Base-by-base conservation (phyloP, 2,329 filamentous ascomycete species). In the Thelonectria olida region DNA sequence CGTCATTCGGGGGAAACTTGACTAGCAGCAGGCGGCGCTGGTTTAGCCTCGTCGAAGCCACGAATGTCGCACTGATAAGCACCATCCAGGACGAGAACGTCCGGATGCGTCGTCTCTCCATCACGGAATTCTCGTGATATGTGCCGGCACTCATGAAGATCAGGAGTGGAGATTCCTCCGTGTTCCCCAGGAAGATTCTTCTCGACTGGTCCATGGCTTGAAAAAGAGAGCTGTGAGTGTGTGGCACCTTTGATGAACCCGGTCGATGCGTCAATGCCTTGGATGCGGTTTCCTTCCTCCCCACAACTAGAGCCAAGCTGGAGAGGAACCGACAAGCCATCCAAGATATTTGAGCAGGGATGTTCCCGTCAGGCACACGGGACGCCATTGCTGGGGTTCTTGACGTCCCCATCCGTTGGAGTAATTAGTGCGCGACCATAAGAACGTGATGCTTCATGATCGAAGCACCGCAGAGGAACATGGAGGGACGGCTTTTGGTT, bases 201-300 rank as follows among this genome's bases (percentile, higher is more conserved):
- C 38, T 45, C 27, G 20, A 51, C 22, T 55, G 12, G 38, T 49
- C 42, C 44, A 48, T 31, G 27, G 44, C 25, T 56, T 17, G 61
- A 50, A 15, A 44, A 50, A 55, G 38, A 61, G 15, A 45, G 39
- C 47, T 49, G 41, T 54, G 23, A 61, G 57, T 61, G 62, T 63
- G 65, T 62, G 59, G 62, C 65, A 63, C 62, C 59, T 54, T 63
- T 59, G 58, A 61, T 48, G 57, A 64, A 64, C 72, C 75, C 75
- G 76, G 75, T 67, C 74, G 63, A 61, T 76, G 75, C 75, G 73
- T 79, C 76, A 78, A 79, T 78, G 77, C 76, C 71, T 77, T 78
- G 69, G 67, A 72, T 77, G 75, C 74, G 73, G 57, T 57, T 63
- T 64, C 63, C 66, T 57, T 64, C 60, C 67, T 64, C 67, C 67